Base-by-base conservation (phyloP, 2,329 filamentous ascomycete species). In the Chrysoporthe deuterocubensis region DNA sequence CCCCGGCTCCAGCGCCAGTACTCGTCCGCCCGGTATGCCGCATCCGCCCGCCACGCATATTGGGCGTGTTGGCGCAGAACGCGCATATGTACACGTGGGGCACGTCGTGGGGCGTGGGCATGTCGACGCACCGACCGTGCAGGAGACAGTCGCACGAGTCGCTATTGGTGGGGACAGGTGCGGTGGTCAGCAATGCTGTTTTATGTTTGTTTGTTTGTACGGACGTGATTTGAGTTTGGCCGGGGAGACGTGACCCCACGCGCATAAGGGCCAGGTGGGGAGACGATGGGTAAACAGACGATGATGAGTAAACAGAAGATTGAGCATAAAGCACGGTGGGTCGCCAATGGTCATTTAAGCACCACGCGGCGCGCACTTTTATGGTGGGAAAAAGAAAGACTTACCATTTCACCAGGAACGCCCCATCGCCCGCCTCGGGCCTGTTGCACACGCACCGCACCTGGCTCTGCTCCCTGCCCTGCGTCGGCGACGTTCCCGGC, bases 131-230 rank as follows among this genome's bases (percentile, higher is more conserved):
- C 67, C 81, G 82, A n/a, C 85, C 87, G 74, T 90, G 88, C 42
- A 90, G 83, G 83, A 85, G 89, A 80, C 88, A 85, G 73, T 90
- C 87, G 74, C 88, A 90, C 34, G 86, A 87, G 77, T 89, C 85
- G 73, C 88, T 90, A 72, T 21, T 62, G 58, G 42, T 40, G 42
- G 7, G 14, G 16, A 8, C 14, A 21, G 7, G 42, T 26, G 64
- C 44, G 16, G n/a, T 44, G 64, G 65, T 69, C 40, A 69, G 67
- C 57, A 56, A 13, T 59, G 69, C 16, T 63, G 61, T 65, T 72
- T 71, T 34, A 21, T 37, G 42, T 37, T 65, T 26, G 18, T 59
- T 44, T 69, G 63, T 67, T 67, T 52, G 34, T 14, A 11, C 26
- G 11, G 50, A 34, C 50, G 21, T 34, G 48, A 26, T 34, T 7